Percentiles rank a stretch among this genome's conserved stretches.
phyloP scores from a whole-genome alignment of 768 basidiomycete species.

The Pholiota microspora region DNA sequence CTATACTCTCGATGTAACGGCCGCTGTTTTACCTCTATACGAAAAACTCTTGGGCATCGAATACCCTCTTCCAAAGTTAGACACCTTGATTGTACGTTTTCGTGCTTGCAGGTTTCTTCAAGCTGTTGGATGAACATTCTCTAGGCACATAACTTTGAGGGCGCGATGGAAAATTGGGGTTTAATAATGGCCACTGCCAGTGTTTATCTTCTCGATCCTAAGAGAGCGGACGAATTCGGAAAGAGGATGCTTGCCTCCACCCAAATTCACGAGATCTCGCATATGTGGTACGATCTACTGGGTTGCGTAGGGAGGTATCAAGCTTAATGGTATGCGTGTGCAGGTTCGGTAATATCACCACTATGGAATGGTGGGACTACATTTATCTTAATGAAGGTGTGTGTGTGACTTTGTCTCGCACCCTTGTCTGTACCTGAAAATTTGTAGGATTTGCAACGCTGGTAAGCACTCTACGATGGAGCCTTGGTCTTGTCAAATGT shows the following conservation, averaged over 20 bases:
- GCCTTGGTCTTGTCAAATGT: not conserved
- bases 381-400: slow-evolving; percentile 71
- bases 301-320: not conserved
- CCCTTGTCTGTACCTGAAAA: not conserved
- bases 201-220: slow-evolving; percentile 64
- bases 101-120: not conserved
- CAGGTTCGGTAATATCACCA: slow-evolving; percentile 88
- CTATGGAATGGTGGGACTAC: slow-evolving; percentile 88
- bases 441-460: not conserved
- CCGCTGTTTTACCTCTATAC: slow-evolving; percentile 77
- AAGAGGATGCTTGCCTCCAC: slow-evolving; percentile 70
- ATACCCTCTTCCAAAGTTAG: slow-evolving; percentile 92
- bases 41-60: slow-evolving; percentile 91
- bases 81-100: slow-evolving; percentile 74
- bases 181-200: slow-evolving; percentile 82
- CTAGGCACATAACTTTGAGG: slow-evolving; percentile 4
- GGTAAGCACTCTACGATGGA: not conserved
- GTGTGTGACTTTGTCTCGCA: not conserved
- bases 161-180: slow-evolving; percentile 89
- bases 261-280: slow-evolving; percentile 81
- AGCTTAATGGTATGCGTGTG: not conserved
- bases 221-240: slow-evolving; percentile 33
- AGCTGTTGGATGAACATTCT: not conserved
- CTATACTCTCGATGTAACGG: slow-evolving; percentile 14
- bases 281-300: slow-evolving; percentile 54